Base-by-base conservation (phyloP, 2,329 filamentous ascomycete species). In the Aureobasidium zeae region DNA sequence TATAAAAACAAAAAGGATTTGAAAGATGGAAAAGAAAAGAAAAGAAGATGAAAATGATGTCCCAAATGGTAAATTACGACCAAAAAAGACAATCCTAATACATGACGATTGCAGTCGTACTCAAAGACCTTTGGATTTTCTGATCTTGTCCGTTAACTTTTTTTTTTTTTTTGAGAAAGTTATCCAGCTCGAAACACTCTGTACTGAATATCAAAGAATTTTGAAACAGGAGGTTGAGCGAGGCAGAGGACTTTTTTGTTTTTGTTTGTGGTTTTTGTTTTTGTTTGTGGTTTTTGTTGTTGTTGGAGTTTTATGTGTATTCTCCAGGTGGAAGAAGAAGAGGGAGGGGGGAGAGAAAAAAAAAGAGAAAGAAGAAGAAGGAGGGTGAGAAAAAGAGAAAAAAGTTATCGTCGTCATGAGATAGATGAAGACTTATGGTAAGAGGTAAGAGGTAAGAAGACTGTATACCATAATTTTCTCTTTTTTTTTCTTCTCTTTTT, bases 151-250 rank as follows among this genome's bases (percentile, higher is more conserved):
- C 45, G 15, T 42, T 47, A 41, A 36, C 17, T 7, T 6, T 9
- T 20, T 7, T 33, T 6, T 21, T 9, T 22, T 34, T 34, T 1
- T 22, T 15, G 5, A 34, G 4, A 19, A 17, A 19, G 3, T 37
- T 38, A 47, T 47, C 45, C 45, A 47, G 45, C 45, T 47, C 45
- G 37, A 47, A 43, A 47, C 45, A 12, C 31, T 42, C 9, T 20
- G 31, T 33, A 29, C 15, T 12, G 20, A 11, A 12, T 12, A 25
- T n/a, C n/a, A n/a, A n/a, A n/a, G n/a, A n/a, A n/a, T n/a, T n/a
- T n/a, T n/a, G n/a, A 21, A 8, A 17, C 24, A 30, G 10, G 13
- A 47, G 25, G 38, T 41, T 43, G 45, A 47, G 45, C 45, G 45
- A 47, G 45, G 45, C 45, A 47, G 37, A 47, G 45, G 45, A 47